Conservation (phyloP, 139 green algal species). For the Auxenochlorella protothecoides region DNA sequence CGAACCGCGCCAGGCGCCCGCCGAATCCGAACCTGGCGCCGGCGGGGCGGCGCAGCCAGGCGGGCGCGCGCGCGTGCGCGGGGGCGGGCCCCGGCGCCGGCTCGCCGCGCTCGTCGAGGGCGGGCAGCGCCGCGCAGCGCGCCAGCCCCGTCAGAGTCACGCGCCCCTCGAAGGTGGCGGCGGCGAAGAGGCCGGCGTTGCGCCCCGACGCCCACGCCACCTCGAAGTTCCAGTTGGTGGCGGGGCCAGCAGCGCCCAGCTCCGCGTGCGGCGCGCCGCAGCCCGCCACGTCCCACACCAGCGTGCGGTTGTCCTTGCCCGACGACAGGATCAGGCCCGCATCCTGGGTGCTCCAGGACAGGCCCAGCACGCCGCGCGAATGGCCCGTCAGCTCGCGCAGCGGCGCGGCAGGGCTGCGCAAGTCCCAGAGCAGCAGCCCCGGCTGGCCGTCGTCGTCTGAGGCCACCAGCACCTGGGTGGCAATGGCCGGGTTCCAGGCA, state of each 20-base stretch:
- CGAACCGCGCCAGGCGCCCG: constrained; percentile 57
- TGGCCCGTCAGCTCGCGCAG: constrained; percentile 82
- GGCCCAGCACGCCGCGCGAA: constrained; percentile 70
- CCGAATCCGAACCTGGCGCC: constrained; percentile 81
- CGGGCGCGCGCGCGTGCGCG: constrained; percentile 43
- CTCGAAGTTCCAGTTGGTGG: constrained; percentile 76
- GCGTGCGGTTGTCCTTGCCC: constrained; percentile 86
- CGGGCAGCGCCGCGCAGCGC: neutral
- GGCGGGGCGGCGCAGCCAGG: constrained; percentile 74
- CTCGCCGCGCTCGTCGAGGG: neutral
- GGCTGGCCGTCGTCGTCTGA: constrained; percentile 81
- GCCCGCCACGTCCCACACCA: constrained; percentile 85
- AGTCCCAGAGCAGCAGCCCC: constrained; percentile 88
- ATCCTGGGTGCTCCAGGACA: constrained; percentile 88
- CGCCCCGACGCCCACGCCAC: constrained; percentile 33
- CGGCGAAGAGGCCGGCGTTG: constrained; percentile 52
- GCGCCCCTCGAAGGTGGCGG: constrained; percentile 42
- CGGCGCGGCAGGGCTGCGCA: constrained; percentile 81
- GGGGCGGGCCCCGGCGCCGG: neutral
- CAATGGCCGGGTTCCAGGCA: constrained; percentile 87
- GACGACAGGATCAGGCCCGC: constrained; percentile 75
- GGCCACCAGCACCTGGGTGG: constrained; percentile 90
- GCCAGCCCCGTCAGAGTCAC: constrained; percentile 25
- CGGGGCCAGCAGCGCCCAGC: constrained; percentile 12
- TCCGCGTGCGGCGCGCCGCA: constrained; percentile 6